Evolutionary conservation across 1,284 basidiomycete genomes (phyloP).

Genomic region (Fistulinella cinereoalba): DNA sequence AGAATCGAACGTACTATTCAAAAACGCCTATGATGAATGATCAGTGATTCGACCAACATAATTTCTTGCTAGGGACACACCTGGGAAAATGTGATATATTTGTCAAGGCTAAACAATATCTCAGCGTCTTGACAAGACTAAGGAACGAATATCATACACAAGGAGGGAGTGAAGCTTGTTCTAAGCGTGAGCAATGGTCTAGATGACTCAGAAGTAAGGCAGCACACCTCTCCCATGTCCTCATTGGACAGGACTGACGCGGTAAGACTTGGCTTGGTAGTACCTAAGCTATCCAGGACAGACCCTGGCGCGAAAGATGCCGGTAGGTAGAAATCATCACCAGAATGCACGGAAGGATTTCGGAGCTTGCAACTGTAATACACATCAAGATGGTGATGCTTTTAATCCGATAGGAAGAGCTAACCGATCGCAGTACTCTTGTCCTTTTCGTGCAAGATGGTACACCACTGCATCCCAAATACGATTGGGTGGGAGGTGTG

Average conservation of each 20-base stretch:
- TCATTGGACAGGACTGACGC: slow-evolving; percentile 24
- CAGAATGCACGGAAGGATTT: slow-evolving; percentile 33
- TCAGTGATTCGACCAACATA: not conserved
- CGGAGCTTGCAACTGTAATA: slow-evolving; percentile 45
- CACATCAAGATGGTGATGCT: not conserved
- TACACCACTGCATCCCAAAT: slow-evolving; percentile 57
- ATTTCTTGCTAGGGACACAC: slow-evolving; percentile 16
- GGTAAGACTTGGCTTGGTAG: too few species aligned
- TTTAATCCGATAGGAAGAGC: not conserved
- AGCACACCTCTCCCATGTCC: slow-evolving; percentile 23
- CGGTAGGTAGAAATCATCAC: slow-evolving; percentile 45
- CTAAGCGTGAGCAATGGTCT: slow-evolving; percentile 6
- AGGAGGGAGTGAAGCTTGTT: slow-evolving; percentile 52
- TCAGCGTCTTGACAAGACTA: not conserved
- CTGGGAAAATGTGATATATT: slow-evolving; percentile 63
- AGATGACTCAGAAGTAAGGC: slow-evolving; percentile 1
- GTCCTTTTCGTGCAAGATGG: slow-evolving; percentile 51
- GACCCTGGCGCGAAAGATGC: slow-evolving; percentile 39
- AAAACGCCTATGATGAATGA: slow-evolving; percentile 40
- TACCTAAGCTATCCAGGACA: not conserved
- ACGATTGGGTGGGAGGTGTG: slow-evolving; percentile 55
- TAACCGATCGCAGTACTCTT: slow-evolving; percentile 50
- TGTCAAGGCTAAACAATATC: slow-evolving; percentile 48
- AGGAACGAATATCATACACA: slow-evolving; percentile 43
- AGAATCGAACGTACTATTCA: slow-evolving; percentile 43